Percentiles rank a stretch among this genome's conserved stretches.
Evolutionary conservation across 208 protist genomes (phyloP).

Genomic region (Entamoeba invadens): DNA sequence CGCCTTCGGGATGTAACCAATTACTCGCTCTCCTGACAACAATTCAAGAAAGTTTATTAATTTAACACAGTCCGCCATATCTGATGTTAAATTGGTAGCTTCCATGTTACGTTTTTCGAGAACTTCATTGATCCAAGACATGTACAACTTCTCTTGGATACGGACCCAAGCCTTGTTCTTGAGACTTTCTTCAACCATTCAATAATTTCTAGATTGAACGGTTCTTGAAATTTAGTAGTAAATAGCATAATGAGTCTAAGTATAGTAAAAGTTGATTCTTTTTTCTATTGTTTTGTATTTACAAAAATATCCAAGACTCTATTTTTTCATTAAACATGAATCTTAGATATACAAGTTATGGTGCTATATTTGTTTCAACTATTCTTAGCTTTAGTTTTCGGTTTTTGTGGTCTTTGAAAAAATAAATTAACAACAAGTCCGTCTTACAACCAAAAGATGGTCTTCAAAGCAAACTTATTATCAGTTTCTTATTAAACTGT

Average conservation of each 20-base stretch:
- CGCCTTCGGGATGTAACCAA: neutral
- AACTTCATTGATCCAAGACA: neutral
- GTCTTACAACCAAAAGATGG: too few species aligned
- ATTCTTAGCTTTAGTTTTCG: too few species aligned
- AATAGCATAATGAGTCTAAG: too few species aligned
- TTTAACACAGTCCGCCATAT: neutral
- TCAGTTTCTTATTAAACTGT: too few species aligned
- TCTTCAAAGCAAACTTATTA: too few species aligned
- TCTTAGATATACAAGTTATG: too few species aligned
- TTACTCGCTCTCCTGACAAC: neutral
- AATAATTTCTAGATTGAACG: neutral
- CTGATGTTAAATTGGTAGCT: neutral
- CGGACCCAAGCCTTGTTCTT: neutral
- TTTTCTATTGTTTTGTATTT: too few species aligned
- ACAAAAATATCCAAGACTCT: too few species aligned
- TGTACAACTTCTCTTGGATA: neutral
- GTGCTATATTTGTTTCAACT: too few species aligned
- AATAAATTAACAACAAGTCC: too few species aligned
- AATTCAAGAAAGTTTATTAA: neutral
- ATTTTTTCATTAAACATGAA: neutral
- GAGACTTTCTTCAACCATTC: neutral
- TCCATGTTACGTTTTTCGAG: neutral
- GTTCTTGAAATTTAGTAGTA: too few species aligned
- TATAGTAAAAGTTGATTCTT: neutral
- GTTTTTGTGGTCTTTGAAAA: too few species aligned